Evolutionary conservation across 2,329 filamentous ascomycete genomes (phyloP).

Genomic region (Colletotrichum neosansevieriae): DNA sequence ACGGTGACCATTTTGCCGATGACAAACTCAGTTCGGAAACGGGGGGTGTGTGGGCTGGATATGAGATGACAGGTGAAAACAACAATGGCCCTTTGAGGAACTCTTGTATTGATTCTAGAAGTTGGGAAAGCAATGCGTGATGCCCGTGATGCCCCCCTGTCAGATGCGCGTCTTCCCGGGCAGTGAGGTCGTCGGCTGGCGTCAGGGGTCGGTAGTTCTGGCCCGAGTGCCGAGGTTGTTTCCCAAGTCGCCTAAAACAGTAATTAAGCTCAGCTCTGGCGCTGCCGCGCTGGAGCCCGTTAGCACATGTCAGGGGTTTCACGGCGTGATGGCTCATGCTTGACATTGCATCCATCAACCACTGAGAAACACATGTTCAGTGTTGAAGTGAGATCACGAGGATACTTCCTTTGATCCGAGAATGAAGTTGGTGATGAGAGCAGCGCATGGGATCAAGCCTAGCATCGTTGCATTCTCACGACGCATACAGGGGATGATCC

Average conservation of each 20-base stretch:
- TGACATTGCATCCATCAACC: not conserved
- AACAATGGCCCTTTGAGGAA: conserved; percentile 25
- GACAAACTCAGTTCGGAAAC: not conserved
- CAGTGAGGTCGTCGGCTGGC: conserved; percentile 39
- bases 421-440: not conserved
- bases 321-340: not conserved
- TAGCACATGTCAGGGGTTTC: conserved; percentile 35
- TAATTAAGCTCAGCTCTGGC: conserved; percentile 1
- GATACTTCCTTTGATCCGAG: not conserved
- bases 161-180: conserved; percentile 4
- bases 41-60: not conserved
- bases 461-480: not conserved
- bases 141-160: not conserved
- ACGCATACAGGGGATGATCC: conserved; percentile 8
- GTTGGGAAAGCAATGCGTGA: conserved; percentile 16
- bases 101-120: conserved; percentile 11
- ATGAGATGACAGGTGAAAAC: conserved; percentile 10
- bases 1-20: conserved; percentile 29
- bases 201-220: conserved; percentile 35
- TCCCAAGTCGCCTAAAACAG: conserved; percentile 17
- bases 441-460: not conserved
- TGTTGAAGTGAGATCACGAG: not conserved
- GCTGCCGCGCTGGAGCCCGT: conserved; percentile 8
- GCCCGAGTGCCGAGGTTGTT: conserved; percentile 39
- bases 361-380: not conserved